Conservation (phyloP, 2,329 filamentous ascomycete genomes). For the Aspergillus sp. region DNA sequence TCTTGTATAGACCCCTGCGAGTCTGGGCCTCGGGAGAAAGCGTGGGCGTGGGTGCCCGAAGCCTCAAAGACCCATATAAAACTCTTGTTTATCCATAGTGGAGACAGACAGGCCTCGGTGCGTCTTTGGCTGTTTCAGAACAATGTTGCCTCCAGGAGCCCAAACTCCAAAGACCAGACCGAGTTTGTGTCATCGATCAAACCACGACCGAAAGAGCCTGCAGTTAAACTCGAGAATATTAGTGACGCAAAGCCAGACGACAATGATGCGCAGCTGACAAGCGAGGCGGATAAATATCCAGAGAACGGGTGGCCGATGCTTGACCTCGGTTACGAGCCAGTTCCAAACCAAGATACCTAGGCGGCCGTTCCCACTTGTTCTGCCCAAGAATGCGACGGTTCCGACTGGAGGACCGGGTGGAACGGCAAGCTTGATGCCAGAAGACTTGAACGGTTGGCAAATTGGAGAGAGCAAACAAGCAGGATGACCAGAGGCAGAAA, state of each 20-base stretch:
- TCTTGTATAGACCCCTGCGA: neutral
- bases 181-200: neutral
- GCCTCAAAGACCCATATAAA: neutral
- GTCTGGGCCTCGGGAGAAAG: neutral
- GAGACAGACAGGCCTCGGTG: neutral
- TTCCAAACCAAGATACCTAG: neutral
- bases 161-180: no score
- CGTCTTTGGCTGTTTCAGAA: neutral
- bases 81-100: neutral
- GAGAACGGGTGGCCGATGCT: neutral
- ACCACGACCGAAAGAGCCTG: neutral
- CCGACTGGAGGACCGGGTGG: constrained; percentile 2
- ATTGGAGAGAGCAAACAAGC: neutral
- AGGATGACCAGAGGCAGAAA: neutral
- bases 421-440: neutral
- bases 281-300: constrained; percentile 9
- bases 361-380: no score
- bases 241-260: neutral
- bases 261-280: neutral
- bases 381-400: neutral
- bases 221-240: neutral
- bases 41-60: no score
- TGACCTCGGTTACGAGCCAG: constrained; percentile 5
- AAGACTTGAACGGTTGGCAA: neutral
- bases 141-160: no score